phyloP scores from a whole-genome alignment of 257 asterid genomes.

The Vinca minor region DNA sequence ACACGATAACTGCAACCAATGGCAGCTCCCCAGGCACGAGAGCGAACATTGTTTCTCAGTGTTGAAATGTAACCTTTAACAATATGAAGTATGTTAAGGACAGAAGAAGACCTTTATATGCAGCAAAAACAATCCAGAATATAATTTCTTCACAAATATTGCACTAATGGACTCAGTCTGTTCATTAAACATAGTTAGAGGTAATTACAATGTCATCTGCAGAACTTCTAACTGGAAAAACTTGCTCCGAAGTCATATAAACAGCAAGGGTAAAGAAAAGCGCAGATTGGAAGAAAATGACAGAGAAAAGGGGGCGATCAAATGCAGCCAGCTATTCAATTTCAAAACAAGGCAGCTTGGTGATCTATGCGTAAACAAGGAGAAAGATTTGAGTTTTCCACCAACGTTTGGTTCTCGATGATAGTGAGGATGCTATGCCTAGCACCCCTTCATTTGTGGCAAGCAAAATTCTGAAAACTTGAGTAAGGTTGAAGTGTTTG shows the following conservation, averaged over 20 bases:
- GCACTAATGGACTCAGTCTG: not conserved
- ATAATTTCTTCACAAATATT: not conserved
- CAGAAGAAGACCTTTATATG: too few relatives aligned
- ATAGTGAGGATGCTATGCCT: not conserved
- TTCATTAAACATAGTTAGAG: not conserved
- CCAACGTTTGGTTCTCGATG: not conserved
- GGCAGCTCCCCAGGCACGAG: constrained; percentile 98
- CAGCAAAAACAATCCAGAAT: too few relatives aligned
- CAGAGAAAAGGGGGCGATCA: not conserved
- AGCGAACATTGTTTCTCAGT: constrained; percentile 88
- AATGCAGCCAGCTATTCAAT: too few relatives aligned
- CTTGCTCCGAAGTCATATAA: not conserved
- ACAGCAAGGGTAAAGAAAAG: not conserved
- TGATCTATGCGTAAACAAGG: not conserved
- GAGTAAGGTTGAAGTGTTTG: not conserved
- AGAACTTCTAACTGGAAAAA: not conserved
- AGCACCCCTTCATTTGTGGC: not conserved
- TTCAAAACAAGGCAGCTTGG: too few relatives aligned
- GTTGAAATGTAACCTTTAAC: too few relatives aligned
- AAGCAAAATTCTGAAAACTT: not conserved
- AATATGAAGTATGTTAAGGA: too few relatives aligned
- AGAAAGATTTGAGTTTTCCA: not conserved
- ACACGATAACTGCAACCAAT: constrained; percentile 88
- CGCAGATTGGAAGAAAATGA: not conserved
- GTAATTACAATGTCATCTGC: not conserved